phyloP scores from a whole-genome alignment of 371 early-diverging fungal species.

The Actinomucor elegans region DNA sequence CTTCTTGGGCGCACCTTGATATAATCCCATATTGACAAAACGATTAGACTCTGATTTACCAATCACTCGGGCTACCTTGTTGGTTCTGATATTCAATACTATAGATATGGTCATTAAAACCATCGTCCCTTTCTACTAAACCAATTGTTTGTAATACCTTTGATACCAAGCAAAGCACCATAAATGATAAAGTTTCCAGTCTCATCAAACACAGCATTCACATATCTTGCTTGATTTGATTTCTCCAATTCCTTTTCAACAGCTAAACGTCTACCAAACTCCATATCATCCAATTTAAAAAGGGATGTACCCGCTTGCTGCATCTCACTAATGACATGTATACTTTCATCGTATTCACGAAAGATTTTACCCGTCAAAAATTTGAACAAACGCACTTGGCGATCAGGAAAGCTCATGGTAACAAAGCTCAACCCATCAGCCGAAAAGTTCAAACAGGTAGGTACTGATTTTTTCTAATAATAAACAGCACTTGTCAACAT shows the following conservation, averaged over 20 bases:
- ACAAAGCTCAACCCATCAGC: slow-evolving; percentile 82
- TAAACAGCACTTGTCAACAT: background rate
- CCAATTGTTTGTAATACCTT: no score
- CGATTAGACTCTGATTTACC: slow-evolving; percentile 91
- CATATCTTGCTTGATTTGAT: slow-evolving; percentile 60
- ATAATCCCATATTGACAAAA: slow-evolving; percentile 86
- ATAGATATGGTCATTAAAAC: background rate
- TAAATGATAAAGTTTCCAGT: slow-evolving; percentile 87
- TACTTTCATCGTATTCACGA: slow-evolving; percentile 90
- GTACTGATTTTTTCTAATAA: slow-evolving; percentile 56
- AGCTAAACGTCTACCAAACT: slow-evolving; percentile 93
- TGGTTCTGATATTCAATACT: slow-evolving; percentile 80
- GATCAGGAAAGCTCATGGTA: slow-evolving; percentile 82
- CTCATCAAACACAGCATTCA: slow-evolving; percentile 93
- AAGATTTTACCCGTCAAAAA: slow-evolving; percentile 83
- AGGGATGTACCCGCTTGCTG: slow-evolving; percentile 83
- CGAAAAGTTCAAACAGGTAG: slow-evolving; percentile 84
- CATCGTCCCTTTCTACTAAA: background rate
- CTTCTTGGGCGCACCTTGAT: slow-evolving; percentile 86
- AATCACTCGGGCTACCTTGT: slow-evolving; percentile 80
- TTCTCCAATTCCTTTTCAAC: slow-evolving; percentile 87
- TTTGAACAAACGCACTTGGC: slow-evolving; percentile 85
- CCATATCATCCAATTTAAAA: slow-evolving; percentile 92
- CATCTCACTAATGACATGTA: slow-evolving; percentile 81
- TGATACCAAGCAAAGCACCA: slow-evolving; percentile 92